A percentile compares a stretch with the other conserved stretches of the same genome.
Evolutionary conservation across 768 basidiomycete genomes (phyloP).

Genomic region (Collybia sp.): DNA sequence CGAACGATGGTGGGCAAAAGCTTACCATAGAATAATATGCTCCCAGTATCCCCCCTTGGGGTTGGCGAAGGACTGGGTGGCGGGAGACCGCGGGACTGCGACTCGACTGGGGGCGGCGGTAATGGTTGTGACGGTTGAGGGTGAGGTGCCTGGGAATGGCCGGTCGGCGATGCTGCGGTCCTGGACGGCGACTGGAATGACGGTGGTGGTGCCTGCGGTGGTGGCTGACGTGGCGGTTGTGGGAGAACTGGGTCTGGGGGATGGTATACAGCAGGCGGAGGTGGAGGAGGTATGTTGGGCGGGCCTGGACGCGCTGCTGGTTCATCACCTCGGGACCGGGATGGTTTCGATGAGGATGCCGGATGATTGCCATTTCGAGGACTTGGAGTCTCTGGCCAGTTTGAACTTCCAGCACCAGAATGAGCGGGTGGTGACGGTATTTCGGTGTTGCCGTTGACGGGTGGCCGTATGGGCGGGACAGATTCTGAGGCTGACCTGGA

Average conservation of each 20-base stretch:
- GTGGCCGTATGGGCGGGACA: slow-evolving; percentile 49
- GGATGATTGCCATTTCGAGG: slow-evolving; percentile 56
- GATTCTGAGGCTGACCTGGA: slow-evolving; percentile 45
- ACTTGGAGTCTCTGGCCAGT: slow-evolving; percentile 39
- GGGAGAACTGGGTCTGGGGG: background rate
- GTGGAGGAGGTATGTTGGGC: slow-evolving; percentile 9
- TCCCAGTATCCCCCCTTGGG: too few relatives aligned
- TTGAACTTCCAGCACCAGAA: slow-evolving; percentile 18
- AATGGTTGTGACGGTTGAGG: slow-evolving; percentile 17
- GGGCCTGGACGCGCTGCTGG: background rate
- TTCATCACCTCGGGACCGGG: background rate
- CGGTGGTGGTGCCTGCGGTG: slow-evolving; percentile 1
- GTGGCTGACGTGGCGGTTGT: background rate
- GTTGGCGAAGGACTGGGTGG: background rate
- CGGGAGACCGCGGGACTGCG: slow-evolving; percentile 1
- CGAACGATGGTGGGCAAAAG: background rate
- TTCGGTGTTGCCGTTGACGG: slow-evolving; percentile 27
- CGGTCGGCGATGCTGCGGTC: slow-evolving; percentile 3
- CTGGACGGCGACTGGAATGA: slow-evolving; percentile 9
- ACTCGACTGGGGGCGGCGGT: slow-evolving; percentile 15
- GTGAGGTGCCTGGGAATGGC: slow-evolving; percentile 6
- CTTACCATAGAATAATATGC: background rate
- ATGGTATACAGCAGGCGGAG: slow-evolving; percentile 3
- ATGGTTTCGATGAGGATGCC: slow-evolving; percentile 36
- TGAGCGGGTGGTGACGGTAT: slow-evolving; percentile 7